A percentile compares a stretch with the other conserved stretches of the same genome.
Evolutionary conservation across 495 filamentous ascomycete genomes (phyloP).

Genomic region (Rhizodiscina lignyota): DNA sequence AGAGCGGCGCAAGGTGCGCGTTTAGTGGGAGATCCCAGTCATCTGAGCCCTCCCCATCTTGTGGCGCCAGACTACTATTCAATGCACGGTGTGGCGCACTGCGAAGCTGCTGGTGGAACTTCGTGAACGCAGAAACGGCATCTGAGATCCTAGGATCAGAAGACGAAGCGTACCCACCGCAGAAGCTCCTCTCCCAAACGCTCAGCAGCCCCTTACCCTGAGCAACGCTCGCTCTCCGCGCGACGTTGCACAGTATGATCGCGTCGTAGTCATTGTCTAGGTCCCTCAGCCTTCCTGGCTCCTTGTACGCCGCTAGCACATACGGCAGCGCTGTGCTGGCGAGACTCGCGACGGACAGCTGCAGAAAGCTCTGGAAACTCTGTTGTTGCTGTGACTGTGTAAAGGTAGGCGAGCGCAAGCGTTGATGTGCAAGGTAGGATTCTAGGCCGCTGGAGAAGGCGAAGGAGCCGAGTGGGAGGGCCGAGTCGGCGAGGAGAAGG

Average conservation of each 20-base stretch:
- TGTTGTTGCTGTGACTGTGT: constrained; percentile 16
- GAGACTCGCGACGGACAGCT: constrained; percentile 59
- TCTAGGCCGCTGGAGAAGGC: constrained; percentile 91
- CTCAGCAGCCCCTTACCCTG: constrained; percentile 74
- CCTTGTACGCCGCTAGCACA: constrained; percentile 54
- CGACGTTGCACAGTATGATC: constrained; percentile 70
- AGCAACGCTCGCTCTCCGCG: constrained; percentile 61
- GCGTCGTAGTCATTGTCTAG: constrained; percentile 84
- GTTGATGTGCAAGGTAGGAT: constrained; percentile 76
- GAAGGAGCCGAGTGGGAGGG: constrained; percentile 89
- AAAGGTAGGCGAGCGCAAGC: constrained; percentile 23
- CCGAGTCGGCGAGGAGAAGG: constrained; percentile 86
- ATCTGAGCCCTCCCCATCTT: too few species aligned
- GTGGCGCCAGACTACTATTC: too few species aligned
- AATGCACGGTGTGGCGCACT: too few species aligned
- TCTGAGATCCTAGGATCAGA: too few species aligned
- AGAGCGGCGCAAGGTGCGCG: constrained; percentile 63
- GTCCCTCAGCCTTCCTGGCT: constrained; percentile 34
- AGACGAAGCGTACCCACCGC: too few species aligned
- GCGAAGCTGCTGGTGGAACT: too few species aligned
- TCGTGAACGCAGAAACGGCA: too few species aligned
- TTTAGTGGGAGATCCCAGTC: too few species aligned
- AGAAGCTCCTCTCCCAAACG: constrained; percentile 74
- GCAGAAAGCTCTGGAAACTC: constrained; percentile 57
- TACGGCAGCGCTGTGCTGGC: constrained; percentile 73